Base-by-base conservation (phyloP, 148 eudicot species). In the Fagopyrum esculentum region DNA sequence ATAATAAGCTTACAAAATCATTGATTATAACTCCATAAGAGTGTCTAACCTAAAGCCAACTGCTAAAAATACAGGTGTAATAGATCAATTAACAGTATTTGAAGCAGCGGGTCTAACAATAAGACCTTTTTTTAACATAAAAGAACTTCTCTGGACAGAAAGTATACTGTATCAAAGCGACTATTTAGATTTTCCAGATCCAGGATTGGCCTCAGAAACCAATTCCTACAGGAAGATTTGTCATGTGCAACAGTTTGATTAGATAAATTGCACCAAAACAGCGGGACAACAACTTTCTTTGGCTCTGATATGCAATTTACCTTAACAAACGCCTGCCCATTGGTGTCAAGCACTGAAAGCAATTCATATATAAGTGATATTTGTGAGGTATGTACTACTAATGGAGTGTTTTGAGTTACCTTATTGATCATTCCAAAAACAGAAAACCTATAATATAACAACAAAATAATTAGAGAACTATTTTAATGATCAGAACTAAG, bases 341-440 rank as follows among this genome's bases (percentile, higher is more conserved):
- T 71, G 97, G 97, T 17, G 99, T 95, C 78, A 90, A 89, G 82
- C 99, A 95, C 99, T 95, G 88, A 66, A 73, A 80, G 17, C 51
- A 82, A 49, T 47, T 71, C 74, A 75, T 69, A 54, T 69, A 54
- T 86, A 12, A 83, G 69, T 70, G 45, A 75, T 68, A 82, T 40
- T 66, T 66, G 2, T 22, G 70, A 66, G 45, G 70, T 35, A 66
- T 7, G 9, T 35, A 40, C 13, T 17, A 59, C 47, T 17, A 66
- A 66, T 26, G 9, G 43, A 66, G 46, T 12, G 17, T 26, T 66
- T 3, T 35, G 17, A 46, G 17, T 13, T 57, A 95, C 99, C 99
- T 95, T 95, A 75, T 95, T 92, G 97, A 95, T 92, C 96, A 95
- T 89, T 66, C 99, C 99, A 83, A 90, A 95, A n/a, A 95, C 91